Percentiles rank a stretch among this genome's conserved stretches.
Conservation (phyloP, 2,329 filamentous ascomycete species). For the Penicillium sp. region DNA sequence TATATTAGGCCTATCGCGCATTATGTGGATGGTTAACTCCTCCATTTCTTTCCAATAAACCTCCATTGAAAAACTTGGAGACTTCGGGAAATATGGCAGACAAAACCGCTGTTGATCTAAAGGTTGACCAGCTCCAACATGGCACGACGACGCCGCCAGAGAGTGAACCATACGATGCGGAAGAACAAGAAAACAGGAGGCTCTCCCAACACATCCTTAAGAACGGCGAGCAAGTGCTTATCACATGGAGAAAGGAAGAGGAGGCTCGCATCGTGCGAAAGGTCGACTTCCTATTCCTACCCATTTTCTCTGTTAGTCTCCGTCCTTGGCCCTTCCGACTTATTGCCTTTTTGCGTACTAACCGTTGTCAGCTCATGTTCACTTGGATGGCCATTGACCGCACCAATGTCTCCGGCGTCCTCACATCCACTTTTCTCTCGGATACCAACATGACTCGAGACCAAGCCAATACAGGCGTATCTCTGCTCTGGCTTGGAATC, state of each 20-base stretch:
- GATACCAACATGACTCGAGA: not conserved
- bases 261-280: not conserved
- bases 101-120: not conserved
- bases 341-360: not conserved
- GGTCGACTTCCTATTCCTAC: not conserved
- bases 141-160: not conserved
- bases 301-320: not conserved
- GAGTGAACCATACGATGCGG: not conserved
- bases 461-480: not conserved
- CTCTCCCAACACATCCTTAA: not conserved
- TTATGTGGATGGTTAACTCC: not conserved
- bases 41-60: not conserved
- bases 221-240: not conserved
- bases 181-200: not conserved
- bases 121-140: not conserved
- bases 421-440: not conserved
- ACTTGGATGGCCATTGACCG: slow-evolving; percentile 1
- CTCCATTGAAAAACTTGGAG: not conserved
- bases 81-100: not conserved
- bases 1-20: not conserved
- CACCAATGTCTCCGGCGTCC: not conserved
- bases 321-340: too few species aligned
- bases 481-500: not conserved
- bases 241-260: not conserved
- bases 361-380: not conserved